Evolutionary conservation across 306 rosid genomes (phyloP).

Genomic region (Lathyrus tuberosus): DNA sequence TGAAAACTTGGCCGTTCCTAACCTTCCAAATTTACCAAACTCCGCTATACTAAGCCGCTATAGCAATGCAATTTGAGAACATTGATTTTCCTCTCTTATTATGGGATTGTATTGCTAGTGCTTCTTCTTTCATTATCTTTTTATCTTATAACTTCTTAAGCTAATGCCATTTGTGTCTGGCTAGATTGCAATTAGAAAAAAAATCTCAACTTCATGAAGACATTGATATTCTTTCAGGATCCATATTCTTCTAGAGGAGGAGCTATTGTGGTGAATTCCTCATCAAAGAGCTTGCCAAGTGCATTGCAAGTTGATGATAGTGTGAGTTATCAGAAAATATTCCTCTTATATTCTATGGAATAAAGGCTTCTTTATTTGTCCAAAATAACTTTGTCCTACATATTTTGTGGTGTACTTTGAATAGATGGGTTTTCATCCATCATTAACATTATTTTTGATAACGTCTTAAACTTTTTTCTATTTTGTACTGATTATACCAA

Average conservation of each 20-base stretch:
- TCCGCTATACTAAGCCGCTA: not conserved
- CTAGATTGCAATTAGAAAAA: conserved; percentile 6
- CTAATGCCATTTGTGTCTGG: conserved; percentile 19
- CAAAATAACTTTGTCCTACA: not conserved
- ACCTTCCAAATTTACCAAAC: not conserved
- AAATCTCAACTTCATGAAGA: conserved; percentile 8
- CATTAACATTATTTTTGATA: not conserved
- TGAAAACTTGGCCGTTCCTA: too few species aligned
- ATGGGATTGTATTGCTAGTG: conserved; percentile 3
- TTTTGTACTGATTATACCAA: not conserved
- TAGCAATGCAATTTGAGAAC: not conserved
- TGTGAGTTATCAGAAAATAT: conserved; percentile 49
- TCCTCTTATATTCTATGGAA: not conserved
- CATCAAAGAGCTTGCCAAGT: conserved; percentile 44
- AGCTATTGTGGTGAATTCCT: conserved; percentile 36
- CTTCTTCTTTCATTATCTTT: conserved; percentile 9
- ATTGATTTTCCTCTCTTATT: not conserved
- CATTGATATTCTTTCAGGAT: conserved; percentile 56
- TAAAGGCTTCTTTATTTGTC: not conserved
- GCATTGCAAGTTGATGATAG: conserved; percentile 24
- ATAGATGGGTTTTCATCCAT: not conserved
- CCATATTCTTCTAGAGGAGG: conserved; percentile 51
- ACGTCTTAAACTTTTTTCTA: not conserved
- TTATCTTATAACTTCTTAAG: not conserved
- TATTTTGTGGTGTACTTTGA: not conserved